These are phyloP conservation scores for Ziziphus jujuba DNA, from an alignment of 306 rosid species.

Conservation along the genomic window DNA sequence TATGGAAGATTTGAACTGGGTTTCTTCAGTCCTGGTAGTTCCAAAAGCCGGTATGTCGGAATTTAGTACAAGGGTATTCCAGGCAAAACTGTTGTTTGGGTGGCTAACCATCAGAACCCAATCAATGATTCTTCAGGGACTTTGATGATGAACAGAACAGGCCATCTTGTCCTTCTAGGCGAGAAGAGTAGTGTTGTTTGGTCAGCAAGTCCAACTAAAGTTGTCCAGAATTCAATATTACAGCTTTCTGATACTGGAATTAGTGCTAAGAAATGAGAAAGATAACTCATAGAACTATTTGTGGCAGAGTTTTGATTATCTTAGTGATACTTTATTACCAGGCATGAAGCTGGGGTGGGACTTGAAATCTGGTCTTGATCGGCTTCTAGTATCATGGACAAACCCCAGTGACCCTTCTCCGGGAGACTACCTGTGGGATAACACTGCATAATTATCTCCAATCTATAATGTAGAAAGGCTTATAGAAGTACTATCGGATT, in stretches of 20 bases:
- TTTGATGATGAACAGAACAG: not conserved
- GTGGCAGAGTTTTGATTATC: conserved; percentile 27
- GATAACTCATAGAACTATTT: not conserved
- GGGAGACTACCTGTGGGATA: not conserved
- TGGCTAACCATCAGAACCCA: not conserved
- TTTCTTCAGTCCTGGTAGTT: conserved; percentile 14
- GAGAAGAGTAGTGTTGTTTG: conserved; percentile 10
- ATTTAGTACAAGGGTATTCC: conserved; percentile 25
- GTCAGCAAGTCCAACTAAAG: conserved; percentile 11
- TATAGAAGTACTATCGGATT: not conserved
- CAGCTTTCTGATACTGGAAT: conserved; percentile 17
- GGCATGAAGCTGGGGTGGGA: conserved; percentile 22
- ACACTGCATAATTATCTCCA: not conserved
- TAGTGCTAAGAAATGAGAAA: conserved; percentile 8
- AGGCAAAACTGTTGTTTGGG: conserved; percentile 5
- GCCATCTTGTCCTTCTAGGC: conserved; percentile 6
- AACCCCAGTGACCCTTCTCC: conserved; percentile 29
- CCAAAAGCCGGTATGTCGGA: conserved; percentile 13
- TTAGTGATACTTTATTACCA: conserved; percentile 1
- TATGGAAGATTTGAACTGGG: conserved; percentile 21
- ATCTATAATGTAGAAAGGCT: not conserved
- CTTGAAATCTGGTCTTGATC: conserved; percentile 4
- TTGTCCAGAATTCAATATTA: not conserved
- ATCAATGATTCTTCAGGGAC: not conserved
- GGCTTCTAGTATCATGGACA: conserved; percentile 30